A percentile compares a stretch with the other conserved stretches of the same genome.
These are phyloP conservation scores for Penicillium pancosmium DNA, from an alignment of 495 filamentous ascomycete genomes.

Conservation along the genomic window DNA sequence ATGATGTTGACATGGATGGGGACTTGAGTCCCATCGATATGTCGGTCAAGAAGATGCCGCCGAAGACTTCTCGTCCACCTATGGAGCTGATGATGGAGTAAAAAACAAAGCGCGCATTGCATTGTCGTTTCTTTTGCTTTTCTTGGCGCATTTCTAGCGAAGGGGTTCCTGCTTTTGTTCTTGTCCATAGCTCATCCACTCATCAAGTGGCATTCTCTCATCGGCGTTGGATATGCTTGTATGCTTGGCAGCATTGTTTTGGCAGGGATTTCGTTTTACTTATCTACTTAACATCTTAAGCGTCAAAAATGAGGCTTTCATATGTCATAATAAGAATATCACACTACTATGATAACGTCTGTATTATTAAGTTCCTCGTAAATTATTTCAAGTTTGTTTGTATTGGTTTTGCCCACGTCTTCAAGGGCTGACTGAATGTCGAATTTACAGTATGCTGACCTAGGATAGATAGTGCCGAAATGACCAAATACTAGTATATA, in stretches of 20 bases:
- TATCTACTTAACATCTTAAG: not conserved
- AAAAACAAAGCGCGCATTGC: constrained; percentile 10
- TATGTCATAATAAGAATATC: not conserved
- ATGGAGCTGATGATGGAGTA: constrained; percentile 91
- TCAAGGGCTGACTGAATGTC: not conserved
- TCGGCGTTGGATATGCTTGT: not conserved
- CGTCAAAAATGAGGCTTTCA: not conserved
- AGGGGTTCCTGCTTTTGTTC: not conserved
- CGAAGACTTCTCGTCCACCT: constrained; percentile 82
- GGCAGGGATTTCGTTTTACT: not conserved
- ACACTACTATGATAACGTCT: not conserved
- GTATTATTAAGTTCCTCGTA: not conserved
- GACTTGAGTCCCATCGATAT: constrained; percentile 48
- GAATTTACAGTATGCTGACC: not conserved
- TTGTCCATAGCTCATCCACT: constrained; percentile 1
- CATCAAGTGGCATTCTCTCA: not conserved
- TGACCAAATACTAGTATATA: not conserved
- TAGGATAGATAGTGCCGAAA: not conserved
- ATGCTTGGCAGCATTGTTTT: not conserved
- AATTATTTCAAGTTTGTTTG: not conserved
- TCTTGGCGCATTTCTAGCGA: constrained; percentile 13
- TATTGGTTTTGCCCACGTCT: not conserved
- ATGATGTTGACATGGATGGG: constrained; percentile 40
- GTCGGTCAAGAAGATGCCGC: constrained; percentile 57
- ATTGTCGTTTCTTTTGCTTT: constrained; percentile 20